Conservation (phyloP, 2,329 filamentous ascomycete species). For the Chaetomium globosum region DNA sequence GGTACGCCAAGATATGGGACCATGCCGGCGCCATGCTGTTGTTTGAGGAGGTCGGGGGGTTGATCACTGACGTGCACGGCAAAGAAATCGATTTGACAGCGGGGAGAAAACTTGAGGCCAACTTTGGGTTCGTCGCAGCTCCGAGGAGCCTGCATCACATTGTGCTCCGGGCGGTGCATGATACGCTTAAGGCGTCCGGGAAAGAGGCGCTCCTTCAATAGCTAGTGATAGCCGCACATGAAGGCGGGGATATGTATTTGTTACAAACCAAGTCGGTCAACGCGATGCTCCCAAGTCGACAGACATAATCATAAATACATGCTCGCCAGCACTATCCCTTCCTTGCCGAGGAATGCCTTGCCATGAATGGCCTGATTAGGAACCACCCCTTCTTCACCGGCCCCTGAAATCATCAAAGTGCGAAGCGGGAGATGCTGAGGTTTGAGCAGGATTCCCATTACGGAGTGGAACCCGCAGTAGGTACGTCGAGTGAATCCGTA, state of each 20-base stretch:
- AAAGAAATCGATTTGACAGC: constrained; percentile 52
- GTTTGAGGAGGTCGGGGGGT: constrained; percentile 60
- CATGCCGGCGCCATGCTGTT: constrained; percentile 63
- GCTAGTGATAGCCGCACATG: background rate
- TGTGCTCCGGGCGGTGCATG: constrained; percentile 47
- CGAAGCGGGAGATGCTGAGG: too few relatives aligned
- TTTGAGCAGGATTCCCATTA: too few relatives aligned
- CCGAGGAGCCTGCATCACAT: constrained; percentile 48
- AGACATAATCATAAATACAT: background rate
- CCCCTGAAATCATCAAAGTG: too few relatives aligned
- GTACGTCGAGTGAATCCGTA: too few relatives aligned
- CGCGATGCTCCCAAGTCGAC: too few relatives aligned
- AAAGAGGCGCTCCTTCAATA: constrained; percentile 39
- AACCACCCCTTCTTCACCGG: background rate
- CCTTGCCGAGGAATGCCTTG: background rate
- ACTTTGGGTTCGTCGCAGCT: constrained; percentile 61
- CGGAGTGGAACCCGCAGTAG: too few relatives aligned
- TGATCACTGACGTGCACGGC: constrained; percentile 58
- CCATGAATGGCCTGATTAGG: background rate
- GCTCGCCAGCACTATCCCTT: background rate
- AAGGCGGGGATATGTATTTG: background rate
- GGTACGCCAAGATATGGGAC: constrained; percentile 61
- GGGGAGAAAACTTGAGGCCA: constrained; percentile 53
- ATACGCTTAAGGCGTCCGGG: constrained; percentile 42
- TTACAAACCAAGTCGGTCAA: background rate